Evolutionary conservation across 2,329 filamentous ascomycete genomes (phyloP).

Genomic region (Fusarium musae): DNA sequence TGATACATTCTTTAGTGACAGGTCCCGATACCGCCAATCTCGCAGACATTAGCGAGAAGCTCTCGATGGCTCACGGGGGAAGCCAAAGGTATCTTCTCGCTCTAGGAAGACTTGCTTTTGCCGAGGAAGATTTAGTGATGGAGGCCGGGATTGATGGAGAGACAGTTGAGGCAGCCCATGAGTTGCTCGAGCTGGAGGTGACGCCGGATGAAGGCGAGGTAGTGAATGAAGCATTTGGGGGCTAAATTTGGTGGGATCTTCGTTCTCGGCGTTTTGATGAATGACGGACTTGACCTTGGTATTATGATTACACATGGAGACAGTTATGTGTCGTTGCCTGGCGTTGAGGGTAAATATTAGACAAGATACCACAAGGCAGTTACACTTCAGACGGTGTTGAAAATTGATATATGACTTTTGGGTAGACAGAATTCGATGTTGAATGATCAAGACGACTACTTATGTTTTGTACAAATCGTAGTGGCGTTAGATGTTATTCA

Average conservation of each 20-base stretch:
- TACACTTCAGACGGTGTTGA: background rate
- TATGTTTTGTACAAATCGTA: background rate
- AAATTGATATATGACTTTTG: background rate
- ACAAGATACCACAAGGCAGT: conserved; percentile 25
- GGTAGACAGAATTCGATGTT: background rate
- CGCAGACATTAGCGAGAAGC: conserved; percentile 75
- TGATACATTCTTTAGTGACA: conserved; percentile 65
- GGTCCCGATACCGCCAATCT: conserved; percentile 57
- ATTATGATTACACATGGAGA: background rate
- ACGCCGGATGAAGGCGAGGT: conserved; percentile 75
- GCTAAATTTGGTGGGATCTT: conserved; percentile 33
- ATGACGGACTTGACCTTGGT: background rate
- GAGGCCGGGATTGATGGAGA: conserved; percentile 82
- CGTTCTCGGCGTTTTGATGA: conserved; percentile 30
- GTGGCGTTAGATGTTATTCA: background rate
- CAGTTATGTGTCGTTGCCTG: background rate
- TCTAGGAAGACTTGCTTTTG: conserved; percentile 86
- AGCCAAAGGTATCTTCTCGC: conserved; percentile 85
- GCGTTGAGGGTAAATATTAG: conserved; percentile 17
- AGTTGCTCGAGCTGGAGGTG: conserved; percentile 81
- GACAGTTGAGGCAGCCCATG: conserved; percentile 82
- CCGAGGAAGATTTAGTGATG: conserved; percentile 78
- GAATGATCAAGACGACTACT: background rate
- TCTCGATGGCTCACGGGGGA: conserved; percentile 75
- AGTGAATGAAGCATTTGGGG: conserved; percentile 55